These are phyloP conservation scores for Solanum gandarillasii DNA, from an alignment of 257 asterid genomes.

Conservation along the genomic window DNA sequence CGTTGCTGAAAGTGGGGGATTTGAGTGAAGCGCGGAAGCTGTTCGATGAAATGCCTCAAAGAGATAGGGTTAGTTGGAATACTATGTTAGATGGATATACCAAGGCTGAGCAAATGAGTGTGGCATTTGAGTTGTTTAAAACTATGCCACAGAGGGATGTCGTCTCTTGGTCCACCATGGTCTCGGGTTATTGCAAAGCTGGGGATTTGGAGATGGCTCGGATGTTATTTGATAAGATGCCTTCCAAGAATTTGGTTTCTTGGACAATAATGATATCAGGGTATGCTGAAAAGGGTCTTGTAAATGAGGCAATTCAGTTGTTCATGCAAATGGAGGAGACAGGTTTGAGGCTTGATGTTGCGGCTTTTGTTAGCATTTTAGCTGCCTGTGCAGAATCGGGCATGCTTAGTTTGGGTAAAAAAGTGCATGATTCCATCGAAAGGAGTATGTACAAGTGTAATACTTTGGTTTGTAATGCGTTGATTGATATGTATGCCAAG, in stretches of 20 bases:
- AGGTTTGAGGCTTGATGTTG: slow-evolving; percentile 39
- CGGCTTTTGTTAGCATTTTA: slow-evolving; percentile 45
- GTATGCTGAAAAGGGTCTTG: slow-evolving; percentile 58
- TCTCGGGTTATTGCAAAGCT: slow-evolving; percentile 47
- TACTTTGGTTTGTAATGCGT: slow-evolving; percentile 41
- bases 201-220: slow-evolving; percentile 75
- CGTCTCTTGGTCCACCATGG: slow-evolving; percentile 72
- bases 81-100: slow-evolving; percentile 23
- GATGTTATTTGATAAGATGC: slow-evolving; percentile 61
- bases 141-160: slow-evolving; percentile 56
- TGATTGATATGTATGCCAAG: slow-evolving; percentile 80
- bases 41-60: slow-evolving; percentile 26
- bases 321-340: slow-evolving; percentile 37
- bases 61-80: slow-evolving; percentile 32
- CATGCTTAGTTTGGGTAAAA: slow-evolving; percentile 54
- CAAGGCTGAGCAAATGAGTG: slow-evolving; percentile 14
- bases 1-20: slow-evolving; percentile 14
- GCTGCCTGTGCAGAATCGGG: slow-evolving; percentile 70
- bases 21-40: slow-evolving; percentile 15
- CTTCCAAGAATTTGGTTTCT: slow-evolving; percentile 60
- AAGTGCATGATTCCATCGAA: slow-evolving; percentile 38
- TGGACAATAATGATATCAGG: slow-evolving; percentile 73
- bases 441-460: slow-evolving; percentile 19
- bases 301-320: slow-evolving; percentile 47
- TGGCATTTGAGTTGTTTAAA: slow-evolving; percentile 43